Conservation (phyloP, 2,329 filamentous ascomycete genomes). For the Xylaria sp. region DNA sequence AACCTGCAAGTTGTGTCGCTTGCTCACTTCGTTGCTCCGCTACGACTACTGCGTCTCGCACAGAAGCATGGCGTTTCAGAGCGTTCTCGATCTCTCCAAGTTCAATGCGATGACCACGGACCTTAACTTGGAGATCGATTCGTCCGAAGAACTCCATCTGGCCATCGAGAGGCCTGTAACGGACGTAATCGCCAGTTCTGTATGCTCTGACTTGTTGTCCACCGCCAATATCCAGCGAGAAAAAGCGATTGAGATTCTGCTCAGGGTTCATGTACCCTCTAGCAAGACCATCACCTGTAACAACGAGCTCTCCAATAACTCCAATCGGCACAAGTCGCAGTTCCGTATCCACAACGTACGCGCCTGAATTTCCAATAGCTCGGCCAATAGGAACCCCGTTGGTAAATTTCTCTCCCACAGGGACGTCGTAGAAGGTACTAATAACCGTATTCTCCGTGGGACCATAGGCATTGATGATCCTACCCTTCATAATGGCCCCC, state of each 20-base stretch:
- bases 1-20: not conserved
- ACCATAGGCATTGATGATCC: constrained; percentile 11
- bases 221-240: not conserved
- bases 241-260: not conserved
- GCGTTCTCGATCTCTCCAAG: constrained; percentile 8
- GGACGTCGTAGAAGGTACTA: constrained; percentile 5
- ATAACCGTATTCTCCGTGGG: constrained; percentile 17
- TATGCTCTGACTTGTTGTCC: not conserved
- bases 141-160: constrained; percentile 13
- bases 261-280: constrained; percentile 9
- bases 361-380: constrained; percentile 12
- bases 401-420: not conserved
- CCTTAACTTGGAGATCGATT: constrained; percentile 12
- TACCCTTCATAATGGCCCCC: not conserved
- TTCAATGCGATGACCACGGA: constrained; percentile 15
- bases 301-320: constrained; percentile 14
- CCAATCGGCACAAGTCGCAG: constrained; percentile 5
- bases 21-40: not conserved
- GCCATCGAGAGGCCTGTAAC: constrained; percentile 6
- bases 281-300: constrained; percentile 11
- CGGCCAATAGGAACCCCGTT: constrained; percentile 15
- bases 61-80: not conserved
- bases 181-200: constrained; percentile 13
- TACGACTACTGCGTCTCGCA: constrained; percentile 6
- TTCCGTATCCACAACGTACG: constrained; percentile 5